Percentiles rank a stretch among this genome's conserved stretches.
phyloP scores from a whole-genome alignment of 352 stramenopile species.

The Phytopythium oedochilum region DNA sequence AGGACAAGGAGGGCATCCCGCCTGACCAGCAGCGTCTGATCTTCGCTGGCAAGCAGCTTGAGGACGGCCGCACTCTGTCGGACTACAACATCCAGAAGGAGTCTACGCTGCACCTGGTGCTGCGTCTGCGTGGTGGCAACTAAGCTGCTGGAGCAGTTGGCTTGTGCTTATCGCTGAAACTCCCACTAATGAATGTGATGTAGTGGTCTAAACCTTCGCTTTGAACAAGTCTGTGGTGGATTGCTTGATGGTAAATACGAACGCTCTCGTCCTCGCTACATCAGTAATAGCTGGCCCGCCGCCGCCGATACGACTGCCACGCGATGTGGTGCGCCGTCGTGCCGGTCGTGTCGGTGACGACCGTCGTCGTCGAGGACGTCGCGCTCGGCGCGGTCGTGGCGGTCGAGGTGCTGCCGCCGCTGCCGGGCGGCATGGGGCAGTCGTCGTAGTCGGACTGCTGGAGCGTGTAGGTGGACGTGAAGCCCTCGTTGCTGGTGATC shows the following conservation, averaged over 20 bases:
- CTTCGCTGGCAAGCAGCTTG: constrained; percentile 94
- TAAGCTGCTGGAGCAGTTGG: neutral
- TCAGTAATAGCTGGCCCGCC: constrained; percentile 28
- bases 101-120: constrained; percentile 91
- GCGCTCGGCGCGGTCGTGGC: constrained; percentile 6
- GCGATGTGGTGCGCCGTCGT: constrained; percentile 26
- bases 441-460: constrained; percentile 26
- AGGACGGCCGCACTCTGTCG: constrained; percentile 89
- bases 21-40: constrained; percentile 95
- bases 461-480: constrained; percentile 82
- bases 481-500: constrained; percentile 80
- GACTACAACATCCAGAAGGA: constrained; percentile 94
- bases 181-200: constrained; percentile 5
- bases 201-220: neutral
- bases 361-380: constrained; percentile 14
- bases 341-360: constrained; percentile 20
- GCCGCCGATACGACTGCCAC: constrained; percentile 33
- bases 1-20: constrained; percentile 91
- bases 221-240: too few relatives aligned
- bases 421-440: constrained; percentile 32
- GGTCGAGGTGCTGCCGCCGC: constrained; percentile 8
- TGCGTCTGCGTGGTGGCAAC: constrained; percentile 73
- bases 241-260: constrained; percentile 4
- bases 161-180: neutral
- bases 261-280: neutral